These are phyloP conservation scores for Austroboletus rostrupii DNA, from an alignment of 1,284 basidiomycete species.

Conservation along the genomic window DNA sequence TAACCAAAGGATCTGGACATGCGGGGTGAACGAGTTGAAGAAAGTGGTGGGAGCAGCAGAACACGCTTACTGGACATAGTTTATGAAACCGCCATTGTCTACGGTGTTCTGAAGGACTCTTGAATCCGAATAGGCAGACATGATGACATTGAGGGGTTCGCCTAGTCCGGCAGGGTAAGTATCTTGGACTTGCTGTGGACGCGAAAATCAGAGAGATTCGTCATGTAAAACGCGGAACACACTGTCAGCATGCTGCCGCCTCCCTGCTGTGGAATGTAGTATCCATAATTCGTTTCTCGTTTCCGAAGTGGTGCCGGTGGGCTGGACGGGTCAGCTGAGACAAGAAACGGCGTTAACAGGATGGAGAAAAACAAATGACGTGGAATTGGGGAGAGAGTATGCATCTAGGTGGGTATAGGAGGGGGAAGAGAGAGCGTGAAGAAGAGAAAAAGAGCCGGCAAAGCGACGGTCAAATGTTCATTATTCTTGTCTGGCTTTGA, in stretches of 20 bases:
- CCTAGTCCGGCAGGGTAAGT: slow-evolving; percentile 76
- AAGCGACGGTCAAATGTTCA: not conserved
- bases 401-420: slow-evolving; percentile 5
- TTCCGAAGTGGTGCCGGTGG: slow-evolving; percentile 9
- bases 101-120: slow-evolving; percentile 64
- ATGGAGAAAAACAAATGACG: slow-evolving; percentile 9
- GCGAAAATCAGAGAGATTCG: not conserved
- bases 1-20: slow-evolving; percentile 53
- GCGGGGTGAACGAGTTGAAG: slow-evolving; percentile 6
- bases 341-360: slow-evolving; percentile 9
- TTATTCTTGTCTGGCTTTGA: not conserved
- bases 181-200: slow-evolving; percentile 46
- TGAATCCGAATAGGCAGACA: slow-evolving; percentile 77
- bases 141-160: slow-evolving; percentile 87
- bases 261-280: slow-evolving; percentile 38
- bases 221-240: slow-evolving; percentile 12
- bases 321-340: slow-evolving; percentile 2
- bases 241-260: slow-evolving; percentile 51
- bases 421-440: not conserved
- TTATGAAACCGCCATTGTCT: slow-evolving; percentile 70
- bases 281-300: slow-evolving; percentile 36
- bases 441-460: not conserved
- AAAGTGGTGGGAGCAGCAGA: not conserved
- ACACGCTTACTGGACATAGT: slow-evolving; percentile 64
- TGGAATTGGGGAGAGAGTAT: not conserved